phyloP scores from a whole-genome alignment of 441 rosid species.

The Gossypium trilobum region DNA sequence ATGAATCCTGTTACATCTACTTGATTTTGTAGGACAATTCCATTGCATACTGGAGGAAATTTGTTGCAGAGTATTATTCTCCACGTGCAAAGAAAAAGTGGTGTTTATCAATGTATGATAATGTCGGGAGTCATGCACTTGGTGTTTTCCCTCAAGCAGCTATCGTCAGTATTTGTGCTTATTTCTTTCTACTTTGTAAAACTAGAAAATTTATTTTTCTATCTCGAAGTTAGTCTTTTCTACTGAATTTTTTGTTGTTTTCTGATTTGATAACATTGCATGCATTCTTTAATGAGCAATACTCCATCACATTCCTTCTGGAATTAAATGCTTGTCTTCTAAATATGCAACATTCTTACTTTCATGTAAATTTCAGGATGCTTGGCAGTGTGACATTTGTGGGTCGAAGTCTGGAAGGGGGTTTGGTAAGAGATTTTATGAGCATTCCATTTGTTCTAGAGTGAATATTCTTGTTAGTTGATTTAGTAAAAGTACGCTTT shows the following conservation, averaged over 20 bases:
- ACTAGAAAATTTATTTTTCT: background rate
- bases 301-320: background rate
- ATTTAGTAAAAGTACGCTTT: background rate
- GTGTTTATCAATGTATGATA: constrained; percentile 87
- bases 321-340: background rate
- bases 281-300: background rate
- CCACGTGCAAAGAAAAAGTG: constrained; percentile 95
- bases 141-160: constrained; percentile 94
- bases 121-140: constrained; percentile 83
- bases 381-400: constrained; percentile 96
- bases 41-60: constrained; percentile 91
- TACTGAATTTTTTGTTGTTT: background rate
- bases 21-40: constrained; percentile 59
- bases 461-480: background rate
- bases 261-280: background rate
- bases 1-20: constrained; percentile 6
- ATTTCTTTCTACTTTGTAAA: background rate
- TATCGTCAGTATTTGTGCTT: constrained; percentile 50
- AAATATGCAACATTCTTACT: background rate
- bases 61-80: constrained; percentile 84
- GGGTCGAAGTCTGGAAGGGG: constrained; percentile 95
- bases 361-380: constrained; percentile 52
- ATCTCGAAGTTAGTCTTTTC: background rate
- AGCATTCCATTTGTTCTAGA: background rate
- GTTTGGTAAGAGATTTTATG: constrained; percentile 58